Base-by-base conservation (phyloP, 2,329 filamentous ascomycete species). In the Atkinsonella texensis region DNA sequence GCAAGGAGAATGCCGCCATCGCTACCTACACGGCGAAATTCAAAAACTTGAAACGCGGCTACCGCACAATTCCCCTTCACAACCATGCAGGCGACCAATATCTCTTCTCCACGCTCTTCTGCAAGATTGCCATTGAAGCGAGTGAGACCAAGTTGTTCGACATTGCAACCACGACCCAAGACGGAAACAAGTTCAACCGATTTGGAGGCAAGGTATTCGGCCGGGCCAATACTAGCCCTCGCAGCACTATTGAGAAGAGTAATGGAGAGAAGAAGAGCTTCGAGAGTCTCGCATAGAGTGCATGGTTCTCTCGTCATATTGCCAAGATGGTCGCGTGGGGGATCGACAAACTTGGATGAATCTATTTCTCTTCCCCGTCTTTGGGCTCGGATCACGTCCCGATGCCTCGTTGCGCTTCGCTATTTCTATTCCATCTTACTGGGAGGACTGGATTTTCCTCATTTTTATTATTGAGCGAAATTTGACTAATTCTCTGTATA, bases 21-120 rank as follows among this genome's bases (percentile, higher is more conserved):
- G 93, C 89, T 3, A 93, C 86, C 1, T 97, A 91, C 68, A 97
- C 89, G 2, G 90, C 88, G 56, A 97, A 97, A 70, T 81, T 97
- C 49, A 84, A 77, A 70, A 94, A 84, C 63, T 78, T 97, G 42
- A 89, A 91, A 64, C 84, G 93, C 67, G 93, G 93, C 31, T 97
- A 93, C 67, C 89, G 91, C 55, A 94, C 95, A 54, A 74, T 97
- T 50, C 93, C 91, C 11, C 76, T 98, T 15, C 85, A 89, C 66
- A 90, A 97, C 68, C 79, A 82, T 52, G 87, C 89, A 56, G 93
- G 90, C 54, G 90, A 96, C 60, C 88, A 90, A 60, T 97, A 94
- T 65, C 77, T 96, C 43, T 96, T 96, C 69, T 95, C 93, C 2
- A 94, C 89, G 11, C 74, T 98, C 15, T 95, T 97, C 68, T 95